A percentile compares a stretch with the other conserved stretches of the same genome.
These are phyloP conservation scores for Physcomitrellopsis africana DNA, from an alignment of 225 moss, liverwort and hornwort species.

Conservation along the genomic window DNA sequence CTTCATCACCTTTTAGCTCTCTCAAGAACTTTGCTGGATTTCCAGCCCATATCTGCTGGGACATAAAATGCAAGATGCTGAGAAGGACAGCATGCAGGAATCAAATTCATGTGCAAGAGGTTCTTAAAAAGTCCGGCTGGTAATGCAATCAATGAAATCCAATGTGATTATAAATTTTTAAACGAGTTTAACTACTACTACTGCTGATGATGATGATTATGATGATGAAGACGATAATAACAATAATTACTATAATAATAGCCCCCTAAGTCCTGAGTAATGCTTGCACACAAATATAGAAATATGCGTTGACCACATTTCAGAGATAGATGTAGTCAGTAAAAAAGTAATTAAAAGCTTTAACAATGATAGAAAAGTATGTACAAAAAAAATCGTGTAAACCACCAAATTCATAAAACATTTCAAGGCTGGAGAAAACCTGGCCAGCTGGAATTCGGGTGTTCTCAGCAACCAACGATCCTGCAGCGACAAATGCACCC, in stretches of 20 bases:
- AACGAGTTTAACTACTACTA: no score
- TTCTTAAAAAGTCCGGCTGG: no score
- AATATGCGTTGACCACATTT: neutral
- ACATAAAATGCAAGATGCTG: neutral
- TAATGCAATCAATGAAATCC: no score
- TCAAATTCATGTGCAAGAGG: no score
- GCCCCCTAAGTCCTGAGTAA: neutral
- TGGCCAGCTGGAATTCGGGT: conserved; percentile 83
- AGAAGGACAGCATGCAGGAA: no score
- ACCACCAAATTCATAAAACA: neutral
- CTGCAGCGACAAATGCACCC: conserved; percentile 91
- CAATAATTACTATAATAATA: neutral
- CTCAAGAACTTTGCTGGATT: conserved; percentile 93
- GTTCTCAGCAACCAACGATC: conserved; percentile 74
- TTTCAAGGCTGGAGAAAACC: conserved; percentile 39
- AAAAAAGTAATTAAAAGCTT: no score
- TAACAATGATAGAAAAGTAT: no score
- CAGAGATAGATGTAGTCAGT: no score
- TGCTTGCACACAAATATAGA: neutral
- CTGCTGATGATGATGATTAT: no score
- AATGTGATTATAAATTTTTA: no score
- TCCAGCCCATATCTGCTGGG: conserved; percentile 85
- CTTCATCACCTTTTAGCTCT: conserved; percentile 72
- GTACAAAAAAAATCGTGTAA: no score
- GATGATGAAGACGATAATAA: no score